A percentile compares a stretch with the other conserved stretches of the same genome.
Conservation (phyloP, 1,284 basidiomycete genomes). For the Leccinum pachyderme region DNA sequence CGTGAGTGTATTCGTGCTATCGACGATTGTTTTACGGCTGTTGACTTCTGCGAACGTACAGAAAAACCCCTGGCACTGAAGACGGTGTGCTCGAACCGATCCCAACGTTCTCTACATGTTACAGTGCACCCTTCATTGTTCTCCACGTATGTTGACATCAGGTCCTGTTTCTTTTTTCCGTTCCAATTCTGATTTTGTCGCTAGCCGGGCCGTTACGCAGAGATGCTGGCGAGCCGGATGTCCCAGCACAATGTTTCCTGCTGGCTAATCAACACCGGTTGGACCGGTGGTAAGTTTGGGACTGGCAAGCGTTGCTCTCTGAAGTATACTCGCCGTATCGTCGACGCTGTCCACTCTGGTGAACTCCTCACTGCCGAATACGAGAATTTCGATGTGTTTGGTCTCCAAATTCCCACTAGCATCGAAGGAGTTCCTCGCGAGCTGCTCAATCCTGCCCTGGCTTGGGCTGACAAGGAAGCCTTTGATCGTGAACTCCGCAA, state of each 20-base stretch:
- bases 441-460: constrained; percentile 81
- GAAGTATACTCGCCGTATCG: constrained; percentile 93
- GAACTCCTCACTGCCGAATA: constrained; percentile 85
- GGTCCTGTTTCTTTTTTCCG: not conserved
- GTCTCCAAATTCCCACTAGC: constrained; percentile 76
- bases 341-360: constrained; percentile 96
- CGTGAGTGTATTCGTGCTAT: constrained; percentile 45
- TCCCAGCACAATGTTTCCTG: constrained; percentile 87
- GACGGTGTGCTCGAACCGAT: constrained; percentile 98
- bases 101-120: constrained; percentile 99
- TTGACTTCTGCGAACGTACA: constrained; percentile 25
- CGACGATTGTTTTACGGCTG: not conserved
- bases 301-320: constrained; percentile 90
- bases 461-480: constrained; percentile 85
- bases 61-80: constrained; percentile 95
- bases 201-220: constrained; percentile 89
- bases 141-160: constrained; percentile 66
- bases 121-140: constrained; percentile 98
- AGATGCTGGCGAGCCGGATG: constrained; percentile 98
- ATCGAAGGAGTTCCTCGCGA: constrained; percentile 86
- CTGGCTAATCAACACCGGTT: constrained; percentile 99
- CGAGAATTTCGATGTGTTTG: constrained; percentile 82
- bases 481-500: constrained; percentile 85
- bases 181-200: constrained; percentile 1
- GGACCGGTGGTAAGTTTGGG: constrained; percentile 96